Evolutionary conservation across 805 yeast species (phyloP).

Genomic region (Maudiozyma saulgeensis): DNA sequence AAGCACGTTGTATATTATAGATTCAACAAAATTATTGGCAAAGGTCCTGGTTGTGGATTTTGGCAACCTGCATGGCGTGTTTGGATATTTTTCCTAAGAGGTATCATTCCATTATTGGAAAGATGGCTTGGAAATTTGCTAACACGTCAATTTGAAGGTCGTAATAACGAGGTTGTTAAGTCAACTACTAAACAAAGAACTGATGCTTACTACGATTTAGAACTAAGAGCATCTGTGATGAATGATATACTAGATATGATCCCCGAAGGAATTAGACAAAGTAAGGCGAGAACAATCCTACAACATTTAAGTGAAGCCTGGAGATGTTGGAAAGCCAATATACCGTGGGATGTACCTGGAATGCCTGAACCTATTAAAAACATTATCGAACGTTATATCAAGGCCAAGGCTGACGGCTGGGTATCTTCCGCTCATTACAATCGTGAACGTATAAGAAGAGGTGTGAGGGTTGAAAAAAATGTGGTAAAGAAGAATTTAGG

Average conservation of each 20-base stretch:
- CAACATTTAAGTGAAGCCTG: conserved; percentile 97
- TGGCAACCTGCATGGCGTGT: conserved; percentile 99
- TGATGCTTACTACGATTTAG: conserved; percentile 90
- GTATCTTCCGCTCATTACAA: conserved; percentile 85
- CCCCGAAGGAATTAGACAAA: conserved; percentile 86
- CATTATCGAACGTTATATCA: conserved; percentile 79
- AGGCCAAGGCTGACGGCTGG: conserved; percentile 97
- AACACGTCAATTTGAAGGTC: conserved; percentile 92
- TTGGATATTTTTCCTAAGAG: conserved; percentile 88
- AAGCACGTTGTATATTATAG: conserved; percentile 83
- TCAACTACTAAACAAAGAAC: conserved; percentile 92
- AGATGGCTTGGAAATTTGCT: conserved; percentile 90
- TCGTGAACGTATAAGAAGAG: conserved; percentile 77
- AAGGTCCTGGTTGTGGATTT: conserved; percentile 97
- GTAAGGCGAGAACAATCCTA: conserved; percentile 73
- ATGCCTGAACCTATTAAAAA: conserved; percentile 83
- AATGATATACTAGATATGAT: conserved; percentile 95
- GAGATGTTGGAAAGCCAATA: conserved; percentile 99
- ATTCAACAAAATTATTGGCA: conserved; percentile 80
- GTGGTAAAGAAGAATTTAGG: conserved; percentile 91
- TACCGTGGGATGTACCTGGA: conserved; percentile 97
- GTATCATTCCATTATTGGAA: conserved; percentile 82
- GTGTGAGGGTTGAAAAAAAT: conserved; percentile 90
- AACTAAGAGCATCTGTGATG: conserved; percentile 87
- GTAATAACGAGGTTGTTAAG: conserved; percentile 86